phyloP scores from a whole-genome alignment of 2,329 filamentous ascomycete species.

The Neospermospora avenae region DNA sequence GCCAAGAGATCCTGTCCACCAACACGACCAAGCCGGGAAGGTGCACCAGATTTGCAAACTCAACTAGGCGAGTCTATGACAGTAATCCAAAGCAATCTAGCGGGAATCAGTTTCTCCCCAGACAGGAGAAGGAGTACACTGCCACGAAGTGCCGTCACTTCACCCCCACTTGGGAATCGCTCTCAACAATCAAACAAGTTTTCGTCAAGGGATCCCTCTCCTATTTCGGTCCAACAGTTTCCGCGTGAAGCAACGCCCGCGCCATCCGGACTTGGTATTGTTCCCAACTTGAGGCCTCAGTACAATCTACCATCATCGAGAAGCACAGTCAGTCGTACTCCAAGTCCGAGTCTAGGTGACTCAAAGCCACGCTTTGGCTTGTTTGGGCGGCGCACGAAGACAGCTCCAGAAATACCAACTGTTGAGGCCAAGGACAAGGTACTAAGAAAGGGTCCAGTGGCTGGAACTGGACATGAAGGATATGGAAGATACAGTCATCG shows the following conservation, averaged over 20 bases:
- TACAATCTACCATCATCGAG: slow-evolving; percentile 29
- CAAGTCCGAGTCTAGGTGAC: slow-evolving; percentile 54
- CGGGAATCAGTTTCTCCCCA: slow-evolving; percentile 24
- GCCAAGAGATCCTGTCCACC: slow-evolving; percentile 41
- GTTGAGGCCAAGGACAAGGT: slow-evolving; percentile 56
- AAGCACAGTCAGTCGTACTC: slow-evolving; percentile 41
- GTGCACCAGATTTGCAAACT: slow-evolving; percentile 58
- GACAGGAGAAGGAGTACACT: slow-evolving; percentile 27
- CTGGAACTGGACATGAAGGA: slow-evolving; percentile 92
- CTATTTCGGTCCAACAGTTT: slow-evolving; percentile 34
- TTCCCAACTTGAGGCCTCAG: slow-evolving; percentile 30
- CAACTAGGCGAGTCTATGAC: slow-evolving; percentile 51
- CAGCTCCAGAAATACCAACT: slow-evolving; percentile 47
- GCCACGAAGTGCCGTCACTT: slow-evolving; percentile 17
- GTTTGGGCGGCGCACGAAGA: slow-evolving; percentile 71
- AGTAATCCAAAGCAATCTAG: slow-evolving; percentile 60
- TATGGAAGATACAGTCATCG: slow-evolving; percentile 64
- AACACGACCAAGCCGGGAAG: slow-evolving; percentile 64
- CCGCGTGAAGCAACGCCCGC: slow-evolving; percentile 30
- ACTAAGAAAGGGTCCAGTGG: slow-evolving; percentile 72
- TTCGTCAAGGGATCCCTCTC: slow-evolving; percentile 36
- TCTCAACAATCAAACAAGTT: slow-evolving; percentile 35
- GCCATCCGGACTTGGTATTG: slow-evolving; percentile 32
- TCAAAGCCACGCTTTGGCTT: slow-evolving; percentile 69
- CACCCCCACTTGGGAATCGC: slow-evolving; percentile 32